A percentile compares a stretch with the other conserved stretches of the same genome.
phyloP scores from a whole-genome alignment of 495 filamentous ascomycete species.

The Annulohypoxylon moriforme region DNA sequence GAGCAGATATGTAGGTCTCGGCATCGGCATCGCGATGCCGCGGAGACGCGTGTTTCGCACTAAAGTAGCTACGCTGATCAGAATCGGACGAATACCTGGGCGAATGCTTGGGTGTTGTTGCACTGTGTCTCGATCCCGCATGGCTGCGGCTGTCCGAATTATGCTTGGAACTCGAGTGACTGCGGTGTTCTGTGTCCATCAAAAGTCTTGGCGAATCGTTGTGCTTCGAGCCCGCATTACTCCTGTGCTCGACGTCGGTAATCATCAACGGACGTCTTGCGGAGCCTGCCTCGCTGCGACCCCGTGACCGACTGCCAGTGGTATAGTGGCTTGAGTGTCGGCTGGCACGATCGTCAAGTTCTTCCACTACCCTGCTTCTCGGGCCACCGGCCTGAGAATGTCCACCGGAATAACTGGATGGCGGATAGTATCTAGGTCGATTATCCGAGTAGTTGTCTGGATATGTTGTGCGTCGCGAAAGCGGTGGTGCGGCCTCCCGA shows the following conservation, averaged over 20 bases:
- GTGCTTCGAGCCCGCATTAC: conserved; percentile 32
- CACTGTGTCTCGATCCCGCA: conserved; percentile 28
- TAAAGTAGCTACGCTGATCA: conserved; percentile 25
- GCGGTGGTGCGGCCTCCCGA: conserved; percentile 47
- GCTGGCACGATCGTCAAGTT: conserved; percentile 55
- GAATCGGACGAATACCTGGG: conserved; percentile 29
- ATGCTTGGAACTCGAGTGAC: conserved; percentile 42
- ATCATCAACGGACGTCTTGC: conserved; percentile 49
- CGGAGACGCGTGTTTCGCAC: conserved; percentile 29
- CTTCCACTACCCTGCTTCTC: conserved; percentile 57
- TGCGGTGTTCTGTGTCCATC: conserved; percentile 49
- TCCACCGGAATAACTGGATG: conserved; percentile 51
- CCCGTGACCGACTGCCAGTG: conserved; percentile 41
- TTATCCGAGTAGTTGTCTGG: conserved; percentile 52
- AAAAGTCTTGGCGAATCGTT: conserved; percentile 25
- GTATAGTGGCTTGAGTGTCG: conserved; percentile 50
- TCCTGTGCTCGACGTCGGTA: conserved; percentile 41
- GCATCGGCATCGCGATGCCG: conserved; percentile 41
- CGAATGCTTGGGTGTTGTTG: conserved; percentile 1
- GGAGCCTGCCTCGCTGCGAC: conserved; percentile 50
- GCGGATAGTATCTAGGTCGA: conserved; percentile 49
- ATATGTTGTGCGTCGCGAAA: conserved; percentile 53
- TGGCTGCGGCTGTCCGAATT: conserved; percentile 35
- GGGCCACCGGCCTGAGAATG: conserved; percentile 48
- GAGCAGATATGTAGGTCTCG: conserved; percentile 54